phyloP scores from a whole-genome alignment of 305 asterid genomes.

The Fraxinus paxiana region DNA sequence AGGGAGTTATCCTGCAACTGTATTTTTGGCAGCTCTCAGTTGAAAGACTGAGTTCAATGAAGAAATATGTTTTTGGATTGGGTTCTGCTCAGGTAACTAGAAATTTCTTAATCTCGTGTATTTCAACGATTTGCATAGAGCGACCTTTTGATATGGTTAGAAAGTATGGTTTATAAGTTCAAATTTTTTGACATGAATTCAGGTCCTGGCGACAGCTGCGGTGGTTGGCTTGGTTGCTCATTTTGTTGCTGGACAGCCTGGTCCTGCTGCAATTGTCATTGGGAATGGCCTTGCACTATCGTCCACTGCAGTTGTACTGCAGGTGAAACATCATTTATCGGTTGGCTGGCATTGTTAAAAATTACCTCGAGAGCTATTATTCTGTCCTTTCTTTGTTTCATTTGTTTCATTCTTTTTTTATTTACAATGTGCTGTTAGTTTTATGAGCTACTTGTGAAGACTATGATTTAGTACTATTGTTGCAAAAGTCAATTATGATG shows the following conservation, averaged over 20 bases:
- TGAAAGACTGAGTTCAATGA: conserved; percentile 98
- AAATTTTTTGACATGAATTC: conserved; percentile 29
- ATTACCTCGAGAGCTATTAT: not conserved
- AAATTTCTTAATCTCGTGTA: conserved; percentile 23
- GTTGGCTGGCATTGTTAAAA: not conserved
- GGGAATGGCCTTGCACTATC: conserved; percentile 99
- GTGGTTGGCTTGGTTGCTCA: conserved; percentile 71
- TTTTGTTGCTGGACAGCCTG: conserved; percentile 74
- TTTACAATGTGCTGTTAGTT: not conserved
- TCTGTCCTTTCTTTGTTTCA: not conserved
- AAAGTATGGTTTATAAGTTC: not conserved
- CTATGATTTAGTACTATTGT: not conserved
- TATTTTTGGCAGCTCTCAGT: conserved; percentile 77
- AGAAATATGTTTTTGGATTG: conserved; percentile 97
- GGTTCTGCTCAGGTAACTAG: conserved; percentile 90
- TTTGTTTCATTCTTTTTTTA: not conserved
- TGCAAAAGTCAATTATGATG: conserved; percentile 24
- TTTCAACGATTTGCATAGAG: conserved; percentile 1
- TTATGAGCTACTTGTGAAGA: not conserved
- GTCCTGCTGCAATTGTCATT: conserved; percentile 95
- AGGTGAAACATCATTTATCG: conserved; percentile 42
- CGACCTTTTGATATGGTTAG: not conserved
- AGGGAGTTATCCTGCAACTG: conserved; percentile 26
- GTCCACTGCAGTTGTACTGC: conserved; percentile 99
- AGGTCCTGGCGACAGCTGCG: conserved; percentile 92